Evolutionary conservation across 208 protist genomes (phyloP), one percentile per base, ranked within the genome.

Genomic region (Strigomonas culicis): DNA sequence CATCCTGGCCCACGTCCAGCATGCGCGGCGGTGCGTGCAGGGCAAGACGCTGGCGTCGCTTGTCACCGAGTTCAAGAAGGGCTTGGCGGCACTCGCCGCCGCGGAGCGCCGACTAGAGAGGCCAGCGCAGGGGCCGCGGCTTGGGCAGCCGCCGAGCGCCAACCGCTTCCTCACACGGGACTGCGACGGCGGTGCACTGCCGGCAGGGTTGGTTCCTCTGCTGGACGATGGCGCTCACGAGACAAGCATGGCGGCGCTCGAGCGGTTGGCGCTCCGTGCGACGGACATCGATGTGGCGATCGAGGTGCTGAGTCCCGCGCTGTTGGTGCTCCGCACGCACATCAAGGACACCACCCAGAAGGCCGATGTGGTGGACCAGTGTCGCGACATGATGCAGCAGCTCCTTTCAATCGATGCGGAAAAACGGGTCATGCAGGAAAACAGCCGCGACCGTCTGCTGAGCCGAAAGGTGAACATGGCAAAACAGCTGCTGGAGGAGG

Each of bases 391-490:
- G 27, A 60, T 92, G 6, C 32, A 47, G 1, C 61, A 70, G 41
- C 80, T 80, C 8, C 59, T 79, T 7, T 30, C 43, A 1, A 80
- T 89, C 32, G 68, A 89, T 4, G 44, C 68, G 4, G 77, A 80
- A 58, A 67, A 88, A 55, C 80, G 74, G 3, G 62, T 72, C 15
- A 67, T 80, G 63, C 77, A 77, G 39, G 71, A 79, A 11, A 75
- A 62, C 30, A 82, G 82, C 41, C 75, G 82, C 41, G 87, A 90
- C 63, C 84, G 87, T 1, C 78, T 94, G 28, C 62, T 94, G 15
- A 90, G 75, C 55, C 84, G 86, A 59, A 84, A 82, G 49, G 67
- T 89, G 25, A 94, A 94, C 75, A 94, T 94, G 87, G 87, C 87
- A 32, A 86, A 91, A 63, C 79, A 90, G 55, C 68, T 94, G 0